Evolutionary conservation across 257 asterid genomes (phyloP).

Genomic region (Gardenia jasminoides): DNA sequence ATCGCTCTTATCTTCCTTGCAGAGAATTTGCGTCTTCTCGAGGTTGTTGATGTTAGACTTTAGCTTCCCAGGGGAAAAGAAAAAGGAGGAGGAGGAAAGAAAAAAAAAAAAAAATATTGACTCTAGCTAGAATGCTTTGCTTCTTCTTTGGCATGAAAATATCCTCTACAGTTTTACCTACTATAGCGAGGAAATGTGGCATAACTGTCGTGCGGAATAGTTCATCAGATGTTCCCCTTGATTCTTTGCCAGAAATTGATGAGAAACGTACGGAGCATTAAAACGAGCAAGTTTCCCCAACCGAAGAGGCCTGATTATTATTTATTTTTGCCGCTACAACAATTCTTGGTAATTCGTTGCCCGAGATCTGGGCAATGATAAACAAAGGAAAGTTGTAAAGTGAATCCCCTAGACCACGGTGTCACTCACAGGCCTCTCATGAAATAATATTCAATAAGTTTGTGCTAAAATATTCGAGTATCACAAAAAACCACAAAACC

Average conservation of each 20-base stretch:
- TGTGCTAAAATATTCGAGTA: background rate
- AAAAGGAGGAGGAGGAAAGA: too few species aligned
- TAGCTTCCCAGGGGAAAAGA: too few species aligned
- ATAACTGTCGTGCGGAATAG: background rate
- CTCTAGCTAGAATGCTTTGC: too few species aligned
- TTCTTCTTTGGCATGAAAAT: too few species aligned
- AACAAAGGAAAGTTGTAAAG: background rate
- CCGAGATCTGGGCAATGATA: conserved; percentile 21
- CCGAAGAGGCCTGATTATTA: background rate
- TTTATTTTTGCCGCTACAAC: background rate
- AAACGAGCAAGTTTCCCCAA: background rate
- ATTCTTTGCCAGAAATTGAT: too few species aligned
- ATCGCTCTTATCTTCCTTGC: too few species aligned
- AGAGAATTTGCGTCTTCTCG: too few species aligned
- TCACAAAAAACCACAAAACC: background rate
- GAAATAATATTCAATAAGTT: conserved; percentile 15
- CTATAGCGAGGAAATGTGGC: background rate
- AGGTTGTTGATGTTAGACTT: too few species aligned
- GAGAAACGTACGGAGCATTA: too few species aligned
- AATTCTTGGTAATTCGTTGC: conserved; percentile 23
- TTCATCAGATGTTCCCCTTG: too few species aligned
- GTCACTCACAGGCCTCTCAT: conserved; percentile 30
- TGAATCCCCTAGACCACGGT: conserved; percentile 16
- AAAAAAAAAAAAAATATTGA: too few species aligned
- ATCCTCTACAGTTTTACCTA: too few species aligned